A percentile compares a stretch with the other conserved stretches of the same genome.
These are phyloP conservation scores for Flaveria linearis DNA, from an alignment of 129 eudicot genomes.

Conservation along the genomic window DNA sequence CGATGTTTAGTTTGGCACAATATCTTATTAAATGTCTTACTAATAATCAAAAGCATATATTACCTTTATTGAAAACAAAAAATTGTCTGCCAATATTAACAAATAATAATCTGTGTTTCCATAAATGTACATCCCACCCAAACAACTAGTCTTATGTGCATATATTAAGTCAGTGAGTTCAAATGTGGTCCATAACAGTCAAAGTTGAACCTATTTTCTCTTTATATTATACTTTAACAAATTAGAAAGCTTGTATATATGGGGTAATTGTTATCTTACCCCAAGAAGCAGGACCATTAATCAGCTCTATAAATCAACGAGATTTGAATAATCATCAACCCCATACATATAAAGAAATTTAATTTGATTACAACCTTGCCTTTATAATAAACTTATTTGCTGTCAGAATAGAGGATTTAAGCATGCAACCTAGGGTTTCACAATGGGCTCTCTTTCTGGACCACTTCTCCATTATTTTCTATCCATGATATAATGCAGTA, in stretches of 20 bases:
- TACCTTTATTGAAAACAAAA: neutral
- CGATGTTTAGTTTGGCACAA: no score
- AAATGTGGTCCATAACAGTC: constrained; percentile 38
- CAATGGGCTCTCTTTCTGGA: constrained; percentile 28
- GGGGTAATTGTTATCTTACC: constrained; percentile 30
- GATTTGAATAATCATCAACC: constrained; percentile 44
- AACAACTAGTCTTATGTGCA: neutral
- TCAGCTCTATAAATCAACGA: constrained; percentile 17
- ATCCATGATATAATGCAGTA: constrained; percentile 29
- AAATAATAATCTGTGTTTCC: constrained; percentile 2
- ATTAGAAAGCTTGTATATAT: constrained; percentile 17
- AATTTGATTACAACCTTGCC: constrained; percentile 16
- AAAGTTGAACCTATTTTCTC: constrained; percentile 25
- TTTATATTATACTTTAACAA: constrained; percentile 11
- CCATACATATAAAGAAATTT: constrained; percentile 36
- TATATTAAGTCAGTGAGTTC: constrained; percentile 19
- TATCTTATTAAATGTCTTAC: no score
- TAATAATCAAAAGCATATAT: no score
- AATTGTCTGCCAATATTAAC: neutral
- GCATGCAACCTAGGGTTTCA: constrained; percentile 33
- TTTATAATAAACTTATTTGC: constrained; percentile 20
- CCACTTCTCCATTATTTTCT: constrained; percentile 42
- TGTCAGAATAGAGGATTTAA: constrained; percentile 34
- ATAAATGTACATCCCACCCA: constrained; percentile 10
- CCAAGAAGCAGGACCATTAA: constrained; percentile 45